Evolutionary conservation across 83 land plant genomes (phyloP).

Genomic region (Diphasiastrum complanatum): DNA sequence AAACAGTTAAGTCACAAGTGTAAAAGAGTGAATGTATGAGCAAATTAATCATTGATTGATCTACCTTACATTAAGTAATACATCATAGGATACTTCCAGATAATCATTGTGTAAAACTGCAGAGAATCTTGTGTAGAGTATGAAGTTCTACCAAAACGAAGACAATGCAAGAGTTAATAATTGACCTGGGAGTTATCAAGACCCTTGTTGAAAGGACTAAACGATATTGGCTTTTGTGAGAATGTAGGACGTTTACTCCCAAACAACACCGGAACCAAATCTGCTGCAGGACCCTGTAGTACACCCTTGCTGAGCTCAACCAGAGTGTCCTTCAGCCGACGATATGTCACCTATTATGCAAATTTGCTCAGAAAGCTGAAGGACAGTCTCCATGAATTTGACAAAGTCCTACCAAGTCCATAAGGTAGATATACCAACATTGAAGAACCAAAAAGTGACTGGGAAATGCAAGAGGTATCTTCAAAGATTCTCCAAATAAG

Average conservation of each 20-base stretch:
- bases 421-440: neutral
- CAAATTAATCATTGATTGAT: too few species aligned
- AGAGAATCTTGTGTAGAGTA: too few species aligned
- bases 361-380: too few species aligned
- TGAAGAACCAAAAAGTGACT: neutral
- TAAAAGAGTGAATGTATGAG: too few species aligned
- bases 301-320: slow-evolving; percentile 75
- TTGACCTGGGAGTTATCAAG: slow-evolving; percentile 91
- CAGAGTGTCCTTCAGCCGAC: slow-evolving; percentile 82
- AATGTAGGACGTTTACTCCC: slow-evolving; percentile 69
- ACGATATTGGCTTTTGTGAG: slow-evolving; percentile 43
- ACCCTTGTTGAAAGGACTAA: slow-evolving; percentile 60
- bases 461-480: too few species aligned
- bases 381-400: too few species aligned
- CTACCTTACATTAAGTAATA: too few species aligned
- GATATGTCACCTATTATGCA: slow-evolving; percentile 76
- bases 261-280: slow-evolving; percentile 79
- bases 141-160: neutral
- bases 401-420: neutral
- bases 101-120: too few species aligned
- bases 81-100: too few species aligned
- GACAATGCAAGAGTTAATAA: slow-evolving; percentile 1
- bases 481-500: too few species aligned
- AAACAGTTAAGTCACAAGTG: too few species aligned
- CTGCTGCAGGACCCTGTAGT: slow-evolving; percentile 77